phyloP scores from a whole-genome alignment of 108 stramenopile species.

The Mediolabrus comicus region DNA sequence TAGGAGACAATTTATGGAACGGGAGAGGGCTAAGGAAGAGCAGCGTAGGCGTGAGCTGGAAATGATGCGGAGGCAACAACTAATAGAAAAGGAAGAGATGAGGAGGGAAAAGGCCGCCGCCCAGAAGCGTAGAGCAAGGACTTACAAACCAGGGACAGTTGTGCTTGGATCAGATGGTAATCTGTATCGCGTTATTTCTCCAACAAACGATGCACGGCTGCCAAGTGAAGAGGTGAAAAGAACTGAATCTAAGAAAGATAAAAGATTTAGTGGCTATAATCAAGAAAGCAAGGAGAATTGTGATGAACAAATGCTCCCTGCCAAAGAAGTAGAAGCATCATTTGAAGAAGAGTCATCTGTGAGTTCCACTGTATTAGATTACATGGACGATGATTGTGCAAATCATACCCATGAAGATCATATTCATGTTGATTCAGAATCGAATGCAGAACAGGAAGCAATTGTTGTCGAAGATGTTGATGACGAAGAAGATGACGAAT shows the following conservation, averaged over 20 bases:
- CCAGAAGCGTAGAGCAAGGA: not conserved
- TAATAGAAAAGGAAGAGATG: not conserved
- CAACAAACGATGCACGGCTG: not conserved
- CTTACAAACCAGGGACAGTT: not conserved
- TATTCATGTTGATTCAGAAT: not conserved
- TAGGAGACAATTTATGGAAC: not conserved
- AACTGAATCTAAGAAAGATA: not conserved
- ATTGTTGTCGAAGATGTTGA: conserved; percentile 65
- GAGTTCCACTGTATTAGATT: not conserved
- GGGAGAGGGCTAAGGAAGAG: not conserved
- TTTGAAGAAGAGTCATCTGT: not conserved
- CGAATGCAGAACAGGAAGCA: conserved; percentile 8
- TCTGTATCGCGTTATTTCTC: not conserved
- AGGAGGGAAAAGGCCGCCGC: not conserved
- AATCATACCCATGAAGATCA: not conserved
- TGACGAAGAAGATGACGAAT: conserved; percentile 56
- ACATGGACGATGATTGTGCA: not conserved
- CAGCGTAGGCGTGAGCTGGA: not conserved
- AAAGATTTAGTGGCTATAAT: not conserved
- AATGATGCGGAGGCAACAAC: conserved; percentile 1
- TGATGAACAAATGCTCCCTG: not conserved
- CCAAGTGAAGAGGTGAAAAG: not conserved
- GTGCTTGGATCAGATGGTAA: not conserved
- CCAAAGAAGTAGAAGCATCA: not conserved
- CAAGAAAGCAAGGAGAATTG: not conserved